These are phyloP conservation scores for Metschnikowia reukaufii DNA, from an alignment of 805 yeast genomes.

Conservation along the genomic window DNA sequence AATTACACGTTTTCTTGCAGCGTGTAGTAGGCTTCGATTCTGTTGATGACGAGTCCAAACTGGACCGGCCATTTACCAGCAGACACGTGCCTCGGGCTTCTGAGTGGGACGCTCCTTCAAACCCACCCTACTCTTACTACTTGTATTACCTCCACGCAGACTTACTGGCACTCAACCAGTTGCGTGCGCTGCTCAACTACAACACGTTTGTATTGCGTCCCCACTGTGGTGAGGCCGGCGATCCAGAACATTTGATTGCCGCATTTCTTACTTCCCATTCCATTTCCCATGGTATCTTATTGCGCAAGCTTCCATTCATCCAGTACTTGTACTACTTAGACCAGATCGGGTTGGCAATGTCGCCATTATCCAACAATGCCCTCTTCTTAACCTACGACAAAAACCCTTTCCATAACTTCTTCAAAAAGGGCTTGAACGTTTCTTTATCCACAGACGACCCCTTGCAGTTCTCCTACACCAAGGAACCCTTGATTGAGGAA, in stretches of 20 bases:
- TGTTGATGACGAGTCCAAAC: slow-evolving; percentile 96
- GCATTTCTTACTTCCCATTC: slow-evolving; percentile 89
- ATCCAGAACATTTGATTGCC: slow-evolving; percentile 91
- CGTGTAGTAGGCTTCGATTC: slow-evolving; percentile 97
- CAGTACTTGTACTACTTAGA: slow-evolving; percentile 92
- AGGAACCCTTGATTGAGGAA: slow-evolving; percentile 96
- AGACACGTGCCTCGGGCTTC: slow-evolving; percentile 84
- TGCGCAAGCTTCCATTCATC: slow-evolving; percentile 91
- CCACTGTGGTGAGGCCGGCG: slow-evolving; percentile 99
- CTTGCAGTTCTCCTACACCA: slow-evolving; percentile 91
- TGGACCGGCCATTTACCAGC: slow-evolving; percentile 72
- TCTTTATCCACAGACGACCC: slow-evolving; percentile 98
- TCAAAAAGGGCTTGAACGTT: slow-evolving; percentile 90
- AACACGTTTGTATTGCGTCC: slow-evolving; percentile 95
- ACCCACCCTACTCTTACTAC: slow-evolving; percentile 98
- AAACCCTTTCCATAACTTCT: slow-evolving; percentile 90
- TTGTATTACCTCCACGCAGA: slow-evolving; percentile 86
- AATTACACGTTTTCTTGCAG: slow-evolving; percentile 81
- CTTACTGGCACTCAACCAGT: slow-evolving; percentile 79
- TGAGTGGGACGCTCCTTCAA: slow-evolving; percentile 71
- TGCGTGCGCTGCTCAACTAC: slow-evolving; percentile 72
- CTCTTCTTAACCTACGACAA: slow-evolving; percentile 93
- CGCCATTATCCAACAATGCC: slow-evolving; percentile 96
- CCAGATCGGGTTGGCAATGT: slow-evolving; percentile 97
- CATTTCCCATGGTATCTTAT: slow-evolving; percentile 90